Evolutionary conservation across 352 stramenopile species (phyloP).

Genomic region (Globisporangium megalacanthum): DNA sequence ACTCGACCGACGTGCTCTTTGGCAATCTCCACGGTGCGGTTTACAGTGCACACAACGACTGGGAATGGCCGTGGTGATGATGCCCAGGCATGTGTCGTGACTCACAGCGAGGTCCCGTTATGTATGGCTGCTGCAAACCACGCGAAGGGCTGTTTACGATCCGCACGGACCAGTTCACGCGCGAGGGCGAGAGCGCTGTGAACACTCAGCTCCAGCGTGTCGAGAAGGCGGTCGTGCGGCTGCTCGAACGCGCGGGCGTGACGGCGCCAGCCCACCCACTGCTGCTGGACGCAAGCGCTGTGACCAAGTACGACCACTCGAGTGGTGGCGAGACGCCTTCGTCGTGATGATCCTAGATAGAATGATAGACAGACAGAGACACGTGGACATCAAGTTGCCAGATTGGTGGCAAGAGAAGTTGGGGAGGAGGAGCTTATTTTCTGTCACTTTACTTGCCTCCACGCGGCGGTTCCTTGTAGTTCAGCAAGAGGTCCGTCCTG

Average conservation of each 20-base stretch:
- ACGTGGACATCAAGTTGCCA: too few relatives aligned
- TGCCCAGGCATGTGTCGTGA: background rate
- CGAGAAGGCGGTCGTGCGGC: constrained; percentile 48
- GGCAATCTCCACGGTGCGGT: constrained; percentile 90
- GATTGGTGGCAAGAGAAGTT: too few relatives aligned
- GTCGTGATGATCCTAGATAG: too few relatives aligned
- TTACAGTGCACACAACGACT: background rate
- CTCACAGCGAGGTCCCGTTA: background rate
- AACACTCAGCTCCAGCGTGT: constrained; percentile 70
- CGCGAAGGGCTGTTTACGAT: constrained; percentile 92
- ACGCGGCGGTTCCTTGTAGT: too few relatives aligned
- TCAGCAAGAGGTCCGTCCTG: too few relatives aligned
- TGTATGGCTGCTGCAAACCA: background rate
- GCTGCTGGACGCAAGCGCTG: constrained; percentile 3
- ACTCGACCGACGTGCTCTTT: constrained; percentile 97
- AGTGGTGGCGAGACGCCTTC: background rate
- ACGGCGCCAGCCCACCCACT: constrained; percentile 37
- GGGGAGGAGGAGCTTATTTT: too few relatives aligned
- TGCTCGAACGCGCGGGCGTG: constrained; percentile 40
- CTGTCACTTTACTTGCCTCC: too few relatives aligned
- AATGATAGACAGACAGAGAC: background rate
- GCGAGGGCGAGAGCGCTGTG: constrained; percentile 52
- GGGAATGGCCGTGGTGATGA: background rate
- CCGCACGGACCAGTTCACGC: constrained; percentile 85
- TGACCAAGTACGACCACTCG: constrained; percentile 2